Conservation (phyloP, 1,284 basidiomycete genomes). For the Acaromyces ingoldii region DNA sequence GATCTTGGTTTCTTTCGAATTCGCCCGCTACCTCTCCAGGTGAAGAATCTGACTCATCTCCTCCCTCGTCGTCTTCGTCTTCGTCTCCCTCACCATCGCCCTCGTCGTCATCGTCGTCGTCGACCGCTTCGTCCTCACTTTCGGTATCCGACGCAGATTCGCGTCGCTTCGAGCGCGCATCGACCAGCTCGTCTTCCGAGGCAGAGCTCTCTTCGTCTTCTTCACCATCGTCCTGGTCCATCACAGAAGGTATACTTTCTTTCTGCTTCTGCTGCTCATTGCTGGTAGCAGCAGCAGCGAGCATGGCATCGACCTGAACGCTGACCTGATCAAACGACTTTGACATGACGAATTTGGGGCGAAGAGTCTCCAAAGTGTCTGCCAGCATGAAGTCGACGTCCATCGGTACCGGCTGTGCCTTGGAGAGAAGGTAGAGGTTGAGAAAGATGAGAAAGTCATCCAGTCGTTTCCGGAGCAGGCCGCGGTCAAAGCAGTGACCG, state of each 20-base stretch:
- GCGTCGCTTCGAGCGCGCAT: too few relatives aligned
- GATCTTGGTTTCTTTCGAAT: not conserved
- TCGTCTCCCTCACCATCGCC: slow-evolving; percentile 12
- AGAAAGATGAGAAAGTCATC: slow-evolving; percentile 90
- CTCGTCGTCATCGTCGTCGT: slow-evolving; percentile 18
- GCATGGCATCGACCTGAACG: slow-evolving; percentile 78
- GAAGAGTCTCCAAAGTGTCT: slow-evolving; percentile 70
- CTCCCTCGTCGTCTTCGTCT: slow-evolving; percentile 55
- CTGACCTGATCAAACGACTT: slow-evolving; percentile 80
- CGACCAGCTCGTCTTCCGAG: slow-evolving; percentile 55
- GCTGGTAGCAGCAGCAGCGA: slow-evolving; percentile 54
- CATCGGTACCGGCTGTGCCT: slow-evolving; percentile 75
- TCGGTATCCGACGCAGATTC: too few relatives aligned
- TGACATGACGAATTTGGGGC: slow-evolving; percentile 54
- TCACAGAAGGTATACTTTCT: slow-evolving; percentile 1
- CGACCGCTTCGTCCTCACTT: slow-evolving; percentile 31
- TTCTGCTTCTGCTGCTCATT: slow-evolving; percentile 16
- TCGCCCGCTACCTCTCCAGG: slow-evolving; percentile 53
- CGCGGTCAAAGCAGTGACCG: slow-evolving; percentile 95
- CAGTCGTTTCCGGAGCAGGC: slow-evolving; percentile 80
- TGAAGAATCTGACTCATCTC: slow-evolving; percentile 59
- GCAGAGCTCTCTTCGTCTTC: slow-evolving; percentile 27
- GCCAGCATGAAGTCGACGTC: slow-evolving; percentile 95
- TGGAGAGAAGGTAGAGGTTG: slow-evolving; percentile 86
- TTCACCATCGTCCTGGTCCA: slow-evolving; percentile 18